Percentiles rank a stretch among this genome's conserved stretches.
These are phyloP conservation scores for Coemansia sp. DNA, from an alignment of 192 early-diverging fungal species.

Conservation along the genomic window DNA sequence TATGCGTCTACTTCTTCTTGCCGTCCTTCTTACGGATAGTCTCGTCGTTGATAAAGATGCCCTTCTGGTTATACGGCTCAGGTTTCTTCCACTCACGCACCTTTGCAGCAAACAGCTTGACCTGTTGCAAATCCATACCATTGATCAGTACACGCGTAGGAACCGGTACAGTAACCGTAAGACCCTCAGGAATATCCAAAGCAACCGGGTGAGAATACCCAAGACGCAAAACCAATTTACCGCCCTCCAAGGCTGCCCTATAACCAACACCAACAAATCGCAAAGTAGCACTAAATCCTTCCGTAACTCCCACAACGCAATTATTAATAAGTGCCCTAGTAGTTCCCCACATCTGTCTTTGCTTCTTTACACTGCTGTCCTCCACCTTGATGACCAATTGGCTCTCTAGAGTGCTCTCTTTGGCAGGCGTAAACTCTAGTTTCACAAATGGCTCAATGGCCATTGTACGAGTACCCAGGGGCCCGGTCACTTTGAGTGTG, in stretches of 20 bases:
- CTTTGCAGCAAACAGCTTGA: constrained; percentile 90
- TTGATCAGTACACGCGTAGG: constrained; percentile 83
- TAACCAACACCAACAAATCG: constrained; percentile 93
- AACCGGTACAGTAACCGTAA: constrained; percentile 68
- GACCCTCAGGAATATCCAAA: constrained; percentile 74
- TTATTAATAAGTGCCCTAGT: constrained; percentile 84
- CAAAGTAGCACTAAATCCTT: constrained; percentile 80
- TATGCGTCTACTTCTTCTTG: constrained; percentile 93
- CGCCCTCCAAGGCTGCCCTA: constrained; percentile 74
- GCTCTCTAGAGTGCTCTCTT: constrained; percentile 14
- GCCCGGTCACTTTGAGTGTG: constrained; percentile 72
- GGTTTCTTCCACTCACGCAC: constrained; percentile 88
- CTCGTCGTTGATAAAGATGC: constrained; percentile 97
- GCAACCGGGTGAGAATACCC: constrained; percentile 84
- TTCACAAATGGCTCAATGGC: constrained; percentile 81
- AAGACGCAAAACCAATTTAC: constrained; percentile 69
- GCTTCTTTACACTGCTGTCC: constrained; percentile 63
- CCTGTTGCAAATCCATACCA: constrained; percentile 71
- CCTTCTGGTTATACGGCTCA: constrained; percentile 99
- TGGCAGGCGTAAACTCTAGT: constrained; percentile 15
- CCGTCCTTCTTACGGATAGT: constrained; percentile 98
- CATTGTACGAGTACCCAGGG: constrained; percentile 71
- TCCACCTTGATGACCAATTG: constrained; percentile 55
- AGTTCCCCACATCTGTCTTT: constrained; percentile 96
- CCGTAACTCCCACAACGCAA: constrained; percentile 83